Evolutionary conservation across 2,329 filamentous ascomycete species (phyloP).

Genomic region (Phoma herbarum): DNA sequence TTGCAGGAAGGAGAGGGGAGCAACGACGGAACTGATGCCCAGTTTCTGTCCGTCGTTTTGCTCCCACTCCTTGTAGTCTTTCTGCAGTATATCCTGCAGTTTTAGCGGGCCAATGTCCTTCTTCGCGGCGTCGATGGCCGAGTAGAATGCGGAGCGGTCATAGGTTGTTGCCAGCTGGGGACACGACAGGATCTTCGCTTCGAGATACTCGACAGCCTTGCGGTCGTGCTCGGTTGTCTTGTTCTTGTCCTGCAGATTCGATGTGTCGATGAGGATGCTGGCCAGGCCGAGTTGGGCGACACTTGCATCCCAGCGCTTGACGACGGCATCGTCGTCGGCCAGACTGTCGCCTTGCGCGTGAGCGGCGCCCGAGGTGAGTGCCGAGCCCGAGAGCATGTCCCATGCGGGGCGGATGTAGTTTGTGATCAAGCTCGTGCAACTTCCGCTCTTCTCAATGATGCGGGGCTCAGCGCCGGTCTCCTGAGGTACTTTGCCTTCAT

Average conservation of each 20-base stretch:
- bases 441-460: slow-evolving; percentile 72
- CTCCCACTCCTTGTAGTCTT: slow-evolving; percentile 86
- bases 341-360: slow-evolving; percentile 52
- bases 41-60: slow-evolving; percentile 59
- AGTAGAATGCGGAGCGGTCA: slow-evolving; percentile 65
- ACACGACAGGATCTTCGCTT: slow-evolving; percentile 60
- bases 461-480: slow-evolving; percentile 62
- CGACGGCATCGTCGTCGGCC: slow-evolving; percentile 42
- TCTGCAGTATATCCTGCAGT: slow-evolving; percentile 74
- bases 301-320: slow-evolving; percentile 61
- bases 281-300: slow-evolving; percentile 74
- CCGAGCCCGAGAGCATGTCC: slow-evolving; percentile 58
- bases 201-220: slow-evolving; percentile 66
- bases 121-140: slow-evolving; percentile 70
- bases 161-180: slow-evolving; percentile 55
- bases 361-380: slow-evolving; percentile 54
- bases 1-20: slow-evolving; percentile 68
- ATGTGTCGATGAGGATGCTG: slow-evolving; percentile 77
- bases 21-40: slow-evolving; percentile 73
- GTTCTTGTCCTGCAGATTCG: slow-evolving; percentile 64
- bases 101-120: slow-evolving; percentile 69
- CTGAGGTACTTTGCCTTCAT: slow-evolving; percentile 67
- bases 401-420: slow-evolving; percentile 67
- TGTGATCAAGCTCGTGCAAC: slow-evolving; percentile 75
- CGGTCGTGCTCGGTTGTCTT: slow-evolving; percentile 73